These are phyloP conservation scores for Macadamia integrifolia DNA, from an alignment of 164 flowering plant species.

Conservation along the genomic window DNA sequence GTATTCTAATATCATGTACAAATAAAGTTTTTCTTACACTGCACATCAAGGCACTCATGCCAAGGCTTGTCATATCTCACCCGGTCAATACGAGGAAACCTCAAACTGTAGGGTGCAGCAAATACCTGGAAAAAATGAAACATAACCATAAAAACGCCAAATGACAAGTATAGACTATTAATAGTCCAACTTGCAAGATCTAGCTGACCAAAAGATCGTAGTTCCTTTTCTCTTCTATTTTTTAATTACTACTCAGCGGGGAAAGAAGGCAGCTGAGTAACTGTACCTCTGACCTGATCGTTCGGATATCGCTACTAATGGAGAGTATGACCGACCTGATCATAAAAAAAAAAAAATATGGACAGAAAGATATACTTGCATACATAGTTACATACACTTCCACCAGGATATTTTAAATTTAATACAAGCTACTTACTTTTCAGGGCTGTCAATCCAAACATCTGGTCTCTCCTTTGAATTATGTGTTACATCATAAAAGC, in stretches of 20 bases:
- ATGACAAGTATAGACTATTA: neutral
- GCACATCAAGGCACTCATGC: conserved; percentile 97
- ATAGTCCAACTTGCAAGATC: neutral
- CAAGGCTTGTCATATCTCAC: conserved; percentile 97
- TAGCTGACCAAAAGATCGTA: neutral
- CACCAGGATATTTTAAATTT: too few relatives aligned
- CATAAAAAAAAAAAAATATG: conserved; percentile 6
- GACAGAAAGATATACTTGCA: conserved; percentile 1
- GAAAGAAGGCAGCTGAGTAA: too few relatives aligned
- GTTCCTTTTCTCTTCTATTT: too few relatives aligned
- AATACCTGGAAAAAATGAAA: conserved; percentile 52
- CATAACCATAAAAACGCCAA: neutral
- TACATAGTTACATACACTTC: too few relatives aligned
- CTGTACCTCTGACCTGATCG: conserved; percentile 79
- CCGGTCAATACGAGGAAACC: conserved; percentile 91
- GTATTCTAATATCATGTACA: neutral
- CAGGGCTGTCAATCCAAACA: conserved; percentile 99
- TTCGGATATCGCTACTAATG: conserved; percentile 91
- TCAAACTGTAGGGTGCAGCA: conserved; percentile 92
- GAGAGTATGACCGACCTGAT: conserved; percentile 83
- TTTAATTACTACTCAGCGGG: too few relatives aligned
- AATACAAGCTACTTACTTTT: conserved; percentile 48
- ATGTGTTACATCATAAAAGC: conserved; percentile 83
- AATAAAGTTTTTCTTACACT: conserved; percentile 44
- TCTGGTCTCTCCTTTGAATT: conserved; percentile 96